Base-by-base conservation (phyloP, 2,329 filamentous ascomycete genomes). In the Trichoderma sp. region DNA sequence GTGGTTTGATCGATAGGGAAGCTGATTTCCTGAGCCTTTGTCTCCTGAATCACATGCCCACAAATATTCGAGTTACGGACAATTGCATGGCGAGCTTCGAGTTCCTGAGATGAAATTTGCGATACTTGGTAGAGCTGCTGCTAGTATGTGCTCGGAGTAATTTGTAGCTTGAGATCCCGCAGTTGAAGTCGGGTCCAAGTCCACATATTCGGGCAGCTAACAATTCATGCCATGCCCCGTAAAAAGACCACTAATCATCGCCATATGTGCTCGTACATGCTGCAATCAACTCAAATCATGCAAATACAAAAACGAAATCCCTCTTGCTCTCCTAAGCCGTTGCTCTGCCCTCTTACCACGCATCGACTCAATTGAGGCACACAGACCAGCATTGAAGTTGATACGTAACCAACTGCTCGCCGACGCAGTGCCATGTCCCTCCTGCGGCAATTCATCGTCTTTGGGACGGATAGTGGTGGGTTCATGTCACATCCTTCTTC, bases 401-500 rank as follows among this genome's bases (percentile, higher is more conserved):
- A 51, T 19, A 44, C 30, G n/a, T 26, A 3, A 7, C n/a, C 24
- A 10, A 45, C 3, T 34, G 19, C 30, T 30, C 15, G 34, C 34
- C 12, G 10, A 39, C 14, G 1, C 2, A 12, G 1, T 34, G 44
- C 7, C 6, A 62, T 62, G 58, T 15, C 47, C 19, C 34, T 34
- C 39, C 17, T 54, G 39, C 58, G 39, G 41, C 56, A 65, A 48
- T 65, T 65, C 48, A 48, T 65, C 43, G 57, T 54, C 57, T 62
- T 65, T 12, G 56, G 63, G 26, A 62, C 63, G 12, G 47, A 65
- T 17, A 65, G 55, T 54, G 63, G 57, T 65, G 51, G 47, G 63
- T 55, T 55, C 24, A 24, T 24, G 21, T 24, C 21, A 24, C 21
- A 24, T 24, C 58, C 58, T 55, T 54, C 9, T 39, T 43, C 34